Evolutionary conservation across 1,284 basidiomycete species (phyloP).

Genomic region (Phaffia rhodozyma): DNA sequence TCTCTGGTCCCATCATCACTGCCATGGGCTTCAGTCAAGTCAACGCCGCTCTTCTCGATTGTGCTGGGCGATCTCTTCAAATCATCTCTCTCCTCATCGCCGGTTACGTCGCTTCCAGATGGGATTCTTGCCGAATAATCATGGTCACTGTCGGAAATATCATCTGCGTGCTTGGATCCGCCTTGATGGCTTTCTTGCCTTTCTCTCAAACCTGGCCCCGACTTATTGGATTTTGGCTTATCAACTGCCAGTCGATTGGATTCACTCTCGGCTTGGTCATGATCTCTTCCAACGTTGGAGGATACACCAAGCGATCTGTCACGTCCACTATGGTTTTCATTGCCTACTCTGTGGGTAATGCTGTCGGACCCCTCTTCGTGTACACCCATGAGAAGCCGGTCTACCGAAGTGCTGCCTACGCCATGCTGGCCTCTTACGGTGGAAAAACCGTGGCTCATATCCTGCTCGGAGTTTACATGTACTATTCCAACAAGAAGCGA

Average conservation of each 20-base stretch:
- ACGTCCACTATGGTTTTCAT: constrained; percentile 29
- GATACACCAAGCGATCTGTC: constrained; percentile 26
- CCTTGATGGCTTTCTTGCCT: constrained; percentile 32
- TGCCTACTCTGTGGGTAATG: constrained; percentile 28
- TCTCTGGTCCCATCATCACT: constrained; percentile 30
- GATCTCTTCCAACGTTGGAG: constrained; percentile 28
- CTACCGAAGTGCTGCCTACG: constrained; percentile 29
- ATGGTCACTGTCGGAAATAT: constrained; percentile 30
- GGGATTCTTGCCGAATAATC: constrained; percentile 30
- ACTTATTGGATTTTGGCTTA: constrained; percentile 30
- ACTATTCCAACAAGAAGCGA: constrained; percentile 27
- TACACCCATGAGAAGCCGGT: constrained; percentile 27
- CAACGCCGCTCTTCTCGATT: constrained; percentile 28
- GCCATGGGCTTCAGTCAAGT: constrained; percentile 21
- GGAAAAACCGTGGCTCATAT: constrained; percentile 25
- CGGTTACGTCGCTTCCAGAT: constrained; percentile 29
- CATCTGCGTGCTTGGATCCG: constrained; percentile 27
- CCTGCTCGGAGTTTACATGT: constrained; percentile 26
- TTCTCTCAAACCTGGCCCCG: constrained; percentile 28
- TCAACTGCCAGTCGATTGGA: constrained; percentile 28
- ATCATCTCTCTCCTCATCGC: constrained; percentile 30
- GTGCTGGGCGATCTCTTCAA: constrained; percentile 30
- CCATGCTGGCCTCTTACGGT: constrained; percentile 28
- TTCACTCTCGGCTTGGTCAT: constrained; percentile 34
- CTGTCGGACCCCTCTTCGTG: constrained; percentile 26